Percentiles rank a stretch among this genome's conserved stretches.
These are phyloP conservation scores for Candida nanaspora DNA, from an alignment of 805 yeast genomes.

Conservation along the genomic window DNA sequence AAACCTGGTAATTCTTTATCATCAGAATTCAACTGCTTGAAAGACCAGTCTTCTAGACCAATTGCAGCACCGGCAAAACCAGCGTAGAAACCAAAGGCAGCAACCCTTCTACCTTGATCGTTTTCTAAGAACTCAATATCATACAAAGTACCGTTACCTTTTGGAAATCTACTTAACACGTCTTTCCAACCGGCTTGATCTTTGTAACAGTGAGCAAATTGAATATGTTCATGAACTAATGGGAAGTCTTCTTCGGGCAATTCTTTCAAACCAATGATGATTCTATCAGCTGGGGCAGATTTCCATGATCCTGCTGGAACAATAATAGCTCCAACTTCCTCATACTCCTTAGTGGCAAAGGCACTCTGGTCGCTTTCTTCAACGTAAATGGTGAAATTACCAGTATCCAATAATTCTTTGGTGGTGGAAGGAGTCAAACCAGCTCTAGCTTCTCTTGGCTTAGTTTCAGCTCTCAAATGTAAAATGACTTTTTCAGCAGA, in stretches of 20 bases:
- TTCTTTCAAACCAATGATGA: slow-evolving; percentile 91
- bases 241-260: slow-evolving; percentile 93
- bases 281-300: slow-evolving; percentile 81
- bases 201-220: slow-evolving; percentile 98
- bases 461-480: slow-evolving; percentile 94
- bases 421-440: slow-evolving; percentile 92
- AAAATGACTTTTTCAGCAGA: slow-evolving; percentile 42
- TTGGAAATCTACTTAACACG: slow-evolving; percentile 81
- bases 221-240: slow-evolving; percentile 90
- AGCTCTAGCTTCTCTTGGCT: slow-evolving; percentile 96
- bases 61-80: slow-evolving; percentile 99
- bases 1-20: slow-evolving; percentile 70
- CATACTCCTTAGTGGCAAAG: slow-evolving; percentile 71
- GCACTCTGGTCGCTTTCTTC: slow-evolving; percentile 84
- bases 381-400: slow-evolving; percentile 73
- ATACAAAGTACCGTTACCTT: slow-evolving; percentile 84
- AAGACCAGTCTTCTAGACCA: slow-evolving; percentile 91
- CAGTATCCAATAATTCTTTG: slow-evolving; percentile 75
- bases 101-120: slow-evolving; percentile 95
- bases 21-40: slow-evolving; percentile 70
- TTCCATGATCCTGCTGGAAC: slow-evolving; percentile 96
- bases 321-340: slow-evolving; percentile 71
- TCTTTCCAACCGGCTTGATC: slow-evolving; percentile 97
- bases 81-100: slow-evolving; percentile 99
- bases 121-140: slow-evolving; percentile 93